phyloP scores from a whole-genome alignment of 2,329 filamentous ascomycete genomes.

The Aspergillus sp. region DNA sequence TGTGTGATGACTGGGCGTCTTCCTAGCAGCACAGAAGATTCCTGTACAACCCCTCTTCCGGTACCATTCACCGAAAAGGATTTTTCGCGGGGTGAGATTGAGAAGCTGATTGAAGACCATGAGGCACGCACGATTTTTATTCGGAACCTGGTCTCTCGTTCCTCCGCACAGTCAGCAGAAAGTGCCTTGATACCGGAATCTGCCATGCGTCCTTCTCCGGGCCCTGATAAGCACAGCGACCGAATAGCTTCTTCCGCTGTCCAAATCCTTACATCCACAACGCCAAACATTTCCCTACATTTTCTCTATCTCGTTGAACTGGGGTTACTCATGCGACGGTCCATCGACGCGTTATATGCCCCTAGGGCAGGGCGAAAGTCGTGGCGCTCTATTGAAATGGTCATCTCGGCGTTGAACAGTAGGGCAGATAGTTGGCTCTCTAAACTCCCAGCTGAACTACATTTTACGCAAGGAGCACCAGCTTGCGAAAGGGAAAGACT shows the following conservation, averaged over 20 bases:
- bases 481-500: constrained; percentile 34
- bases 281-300: constrained; percentile 38
- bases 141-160: constrained; percentile 22
- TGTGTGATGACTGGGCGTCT: constrained; percentile 45
- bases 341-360: constrained; percentile 40
- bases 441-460: constrained; percentile 38
- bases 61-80: constrained; percentile 41
- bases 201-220: constrained; percentile 12
- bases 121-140: constrained; percentile 31
- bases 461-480: constrained; percentile 29
- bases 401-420: constrained; percentile 34
- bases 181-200: constrained; percentile 13
- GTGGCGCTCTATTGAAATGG: constrained; percentile 37
- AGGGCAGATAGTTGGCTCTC: constrained; percentile 40
- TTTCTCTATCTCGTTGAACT: constrained; percentile 43
- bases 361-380: constrained; percentile 34
- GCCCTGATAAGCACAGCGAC: constrained; percentile 18
- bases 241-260: constrained; percentile 24
- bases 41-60: constrained; percentile 44
- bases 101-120: constrained; percentile 34
- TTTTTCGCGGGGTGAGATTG: constrained; percentile 31
- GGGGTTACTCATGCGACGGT: constrained; percentile 34
- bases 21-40: constrained; percentile 36
- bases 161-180: constrained; percentile 11
- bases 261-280: constrained; percentile 34